A percentile compares a stretch with the other conserved stretches of the same genome.
These are phyloP conservation scores for Salvia miltiorrhiza DNA, from an alignment of 257 asterid genomes.

Conservation along the genomic window DNA sequence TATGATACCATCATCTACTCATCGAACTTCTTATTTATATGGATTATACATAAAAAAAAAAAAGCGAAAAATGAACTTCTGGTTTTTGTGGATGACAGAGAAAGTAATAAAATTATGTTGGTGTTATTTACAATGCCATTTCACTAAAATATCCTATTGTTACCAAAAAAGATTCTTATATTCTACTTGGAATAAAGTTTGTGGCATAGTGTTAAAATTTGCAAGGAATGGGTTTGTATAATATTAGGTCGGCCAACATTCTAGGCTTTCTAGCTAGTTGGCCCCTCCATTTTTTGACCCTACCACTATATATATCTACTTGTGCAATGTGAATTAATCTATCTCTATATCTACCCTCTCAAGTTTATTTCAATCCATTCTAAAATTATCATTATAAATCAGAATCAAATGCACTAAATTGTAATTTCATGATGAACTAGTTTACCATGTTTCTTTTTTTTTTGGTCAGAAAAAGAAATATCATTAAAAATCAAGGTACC, in stretches of 20 bases:
- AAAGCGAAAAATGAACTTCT: background rate
- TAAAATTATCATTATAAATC: background rate
- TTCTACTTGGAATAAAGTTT: conserved; percentile 8
- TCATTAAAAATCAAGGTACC: too few relatives aligned
- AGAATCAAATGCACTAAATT: background rate
- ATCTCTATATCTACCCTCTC: background rate
- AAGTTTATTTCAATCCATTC: background rate
- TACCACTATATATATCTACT: background rate
- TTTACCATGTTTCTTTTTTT: too few relatives aligned
- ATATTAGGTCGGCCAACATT: conserved; percentile 2
- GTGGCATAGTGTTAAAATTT: conserved; percentile 7
- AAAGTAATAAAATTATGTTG: background rate
- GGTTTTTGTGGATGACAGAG: background rate
- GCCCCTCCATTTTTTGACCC: conserved; percentile 6
- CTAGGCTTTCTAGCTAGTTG: too few relatives aligned
- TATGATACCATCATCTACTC: background rate
- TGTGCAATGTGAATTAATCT: background rate
- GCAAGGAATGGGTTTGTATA: background rate
- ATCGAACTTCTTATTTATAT: background rate
- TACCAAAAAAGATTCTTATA: background rate
- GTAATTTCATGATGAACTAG: background rate
- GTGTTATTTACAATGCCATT: background rate
- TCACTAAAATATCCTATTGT: background rate
- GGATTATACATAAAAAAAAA: too few relatives aligned
- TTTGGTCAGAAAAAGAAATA: too few relatives aligned